Percentiles rank a stretch among this genome's conserved stretches.
These are phyloP conservation scores for Kwoniella dejecticola DNA, from an alignment of 768 basidiomycete genomes.

Conservation along the genomic window DNA sequence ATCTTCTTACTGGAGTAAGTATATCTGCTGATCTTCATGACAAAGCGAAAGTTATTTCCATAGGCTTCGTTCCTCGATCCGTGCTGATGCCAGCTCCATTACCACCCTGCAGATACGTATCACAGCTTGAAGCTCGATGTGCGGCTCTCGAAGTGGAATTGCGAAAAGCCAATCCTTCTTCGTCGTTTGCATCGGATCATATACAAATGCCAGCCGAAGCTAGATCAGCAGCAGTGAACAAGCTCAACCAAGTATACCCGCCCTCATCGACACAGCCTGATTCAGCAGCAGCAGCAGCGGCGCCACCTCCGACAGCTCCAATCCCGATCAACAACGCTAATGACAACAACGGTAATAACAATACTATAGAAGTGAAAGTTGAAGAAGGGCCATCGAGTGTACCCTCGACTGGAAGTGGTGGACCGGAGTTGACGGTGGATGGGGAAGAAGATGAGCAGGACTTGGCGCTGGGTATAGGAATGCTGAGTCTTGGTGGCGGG, in stretches of 20 bases:
- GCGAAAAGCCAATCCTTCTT: constrained; percentile 23
- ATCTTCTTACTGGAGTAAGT: constrained; percentile 44
- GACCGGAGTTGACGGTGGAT: constrained; percentile 6
- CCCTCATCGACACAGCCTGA: constrained; percentile 2
- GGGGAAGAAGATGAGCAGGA: constrained; percentile 33
- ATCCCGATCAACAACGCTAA: background rate
- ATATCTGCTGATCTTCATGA: too few relatives aligned
- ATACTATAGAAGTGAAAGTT: constrained; percentile 3
- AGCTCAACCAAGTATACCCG: constrained; percentile 34
- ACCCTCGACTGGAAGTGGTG: constrained; percentile 8
- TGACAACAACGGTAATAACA: background rate
- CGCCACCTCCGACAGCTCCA: background rate
- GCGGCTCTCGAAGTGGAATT: constrained; percentile 39
- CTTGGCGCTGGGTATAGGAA: constrained; percentile 36
- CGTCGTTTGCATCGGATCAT: constrained; percentile 24
- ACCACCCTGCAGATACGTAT: constrained; percentile 30
- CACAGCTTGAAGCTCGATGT: constrained; percentile 36
- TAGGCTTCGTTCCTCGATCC: too few relatives aligned
- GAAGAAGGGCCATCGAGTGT: constrained; percentile 2
- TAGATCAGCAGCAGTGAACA: constrained; percentile 34
- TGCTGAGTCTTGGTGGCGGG: constrained; percentile 33
- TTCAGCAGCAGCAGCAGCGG: background rate
- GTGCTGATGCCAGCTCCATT: too few relatives aligned
- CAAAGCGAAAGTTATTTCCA: too few relatives aligned
- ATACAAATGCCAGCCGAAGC: constrained; percentile 31